Evolutionary conservation across 2,329 filamentous ascomycete genomes (phyloP), one percentile per base, ranked within the genome.

Genomic region (Fusarium oxysporum): DNA sequence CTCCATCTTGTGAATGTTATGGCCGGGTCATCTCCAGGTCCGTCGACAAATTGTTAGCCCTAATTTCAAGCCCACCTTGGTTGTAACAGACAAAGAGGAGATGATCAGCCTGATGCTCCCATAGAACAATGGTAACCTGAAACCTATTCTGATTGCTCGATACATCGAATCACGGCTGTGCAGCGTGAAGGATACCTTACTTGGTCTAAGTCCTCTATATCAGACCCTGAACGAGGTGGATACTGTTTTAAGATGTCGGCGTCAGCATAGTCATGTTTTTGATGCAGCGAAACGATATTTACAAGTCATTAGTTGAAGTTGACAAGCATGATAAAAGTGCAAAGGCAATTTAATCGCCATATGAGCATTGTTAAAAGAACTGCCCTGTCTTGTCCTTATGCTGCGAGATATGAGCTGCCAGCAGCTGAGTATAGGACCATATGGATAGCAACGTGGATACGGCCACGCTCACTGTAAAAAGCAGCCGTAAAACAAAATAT

Each of bases 11-110:
- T n/a, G 38, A 37, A 45, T 54, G 30, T 14, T 47, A 54, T 23
- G 40, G 30, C 62, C 56, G 68, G 32, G 25, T 45, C 64, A 72
- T 72, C 50, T 58, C 54, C 54, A 71, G 41, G 44, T 23, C 37
- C 44, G 40, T 19, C n/a, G 28, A 45, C 35, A 17, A 41, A 41
- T 41, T 41, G 30, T 23, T 19, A 32, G 30, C 47, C 30, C n/a
- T 50, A 12, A 23, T 51, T 35, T 35, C 48, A 35, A 35, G n/a
- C 12, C n/a, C 17, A 12, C 21, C 32, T 51, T n/a, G 32, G 17
- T 25, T 25, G 12, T 35, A n/a, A 13, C 25, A 43, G 19, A 55
- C 11, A 32, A n/a, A n/a, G 37, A 23, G 25, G 10, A 43, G 14
- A 43, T n/a, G 25, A 16, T 53, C 23, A n/a, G 12, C 33, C 19